phyloP scores from a whole-genome alignment of 2,329 filamentous ascomycete genomes.

The Paradendryphiella salina region DNA sequence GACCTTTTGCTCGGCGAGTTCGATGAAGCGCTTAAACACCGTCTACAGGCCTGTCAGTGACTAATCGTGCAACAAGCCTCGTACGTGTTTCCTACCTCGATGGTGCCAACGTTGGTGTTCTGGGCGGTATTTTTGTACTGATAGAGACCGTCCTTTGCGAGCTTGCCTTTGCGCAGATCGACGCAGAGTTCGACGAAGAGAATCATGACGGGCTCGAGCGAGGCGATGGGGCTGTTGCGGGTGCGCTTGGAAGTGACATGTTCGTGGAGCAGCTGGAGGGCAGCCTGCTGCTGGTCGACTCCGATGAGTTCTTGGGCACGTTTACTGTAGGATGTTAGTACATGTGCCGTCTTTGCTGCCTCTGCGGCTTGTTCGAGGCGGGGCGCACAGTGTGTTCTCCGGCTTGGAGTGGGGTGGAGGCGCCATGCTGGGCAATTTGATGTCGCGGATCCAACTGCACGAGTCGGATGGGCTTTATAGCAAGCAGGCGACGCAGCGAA shows the following conservation, averaged over 20 bases:
- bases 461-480: constrained; percentile 36
- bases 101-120: constrained; percentile 97
- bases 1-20: constrained; percentile 94
- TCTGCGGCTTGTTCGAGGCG: constrained; percentile 9
- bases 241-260: constrained; percentile 98
- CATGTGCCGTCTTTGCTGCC: not conserved
- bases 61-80: not conserved
- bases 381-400: constrained; percentile 81
- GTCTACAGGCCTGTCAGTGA: constrained; percentile 50
- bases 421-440: constrained; percentile 66
- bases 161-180: constrained; percentile 96
- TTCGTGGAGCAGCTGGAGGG: constrained; percentile 93
- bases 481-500: constrained; percentile 35
- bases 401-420: constrained; percentile 96
- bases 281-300: constrained; percentile 89
- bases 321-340: constrained; percentile 47
- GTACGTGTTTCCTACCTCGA: constrained; percentile 67
- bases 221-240: constrained; percentile 93
- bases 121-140: constrained; percentile 99
- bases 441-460: constrained; percentile 32
- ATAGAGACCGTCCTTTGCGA: constrained; percentile 97
- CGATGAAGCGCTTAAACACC: constrained; percentile 97
- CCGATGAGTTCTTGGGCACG: constrained; percentile 98
- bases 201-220: constrained; percentile 97
- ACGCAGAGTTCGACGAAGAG: constrained; percentile 96